Base-by-base conservation (phyloP, 805 yeast genomes). In the Candida ponderosae region DNA sequence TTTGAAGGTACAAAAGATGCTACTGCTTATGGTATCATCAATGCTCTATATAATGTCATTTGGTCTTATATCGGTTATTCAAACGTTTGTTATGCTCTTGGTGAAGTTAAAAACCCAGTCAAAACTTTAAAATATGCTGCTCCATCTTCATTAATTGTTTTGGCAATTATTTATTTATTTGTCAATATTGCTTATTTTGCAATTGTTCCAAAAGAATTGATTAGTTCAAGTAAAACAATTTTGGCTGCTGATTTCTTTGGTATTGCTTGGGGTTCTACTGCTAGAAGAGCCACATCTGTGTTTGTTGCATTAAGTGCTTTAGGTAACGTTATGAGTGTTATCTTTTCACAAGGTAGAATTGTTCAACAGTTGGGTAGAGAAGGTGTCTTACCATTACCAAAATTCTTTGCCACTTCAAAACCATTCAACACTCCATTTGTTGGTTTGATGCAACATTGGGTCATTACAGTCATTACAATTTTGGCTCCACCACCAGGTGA, bases 51-150 rank as follows among this genome's bases (percentile, higher is more conserved):
- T 63, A 82, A 81, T 51, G 85, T 84, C 39, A 83, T 84, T 52
- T 84, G 90, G 90, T 81, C 90, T 2, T 84, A 76, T 49, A 75
- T 82, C 48, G 94, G 94, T 36, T 84, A 83, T 56, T 79, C 89
- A 29, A 84, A 84, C 53, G 89, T 81, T 36, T 83, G 84, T 60
- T 83, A 84, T 50, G 90, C 93, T 6, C 67, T 83, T 34, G 85
- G 88, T 50, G 95, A 84, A 61, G 76, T 78, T 35, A 79, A 74
- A 54, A 72, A 85, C 56, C 93, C 94, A 2, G 73, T 74, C 33
- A 73, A 74, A 49, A 78, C 84, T 34, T 72, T 82, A 55, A 76
- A 65, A 51, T 58, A 72, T 38, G 88, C 90, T 14, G 94, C 89
- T 32, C 95, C 95, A 31, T 50, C 70, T 21, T 86, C 94, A 0